phyloP scores from a whole-genome alignment of 2,329 filamentous ascomycete species.

The Aspergillus ochraceoroseus region DNA sequence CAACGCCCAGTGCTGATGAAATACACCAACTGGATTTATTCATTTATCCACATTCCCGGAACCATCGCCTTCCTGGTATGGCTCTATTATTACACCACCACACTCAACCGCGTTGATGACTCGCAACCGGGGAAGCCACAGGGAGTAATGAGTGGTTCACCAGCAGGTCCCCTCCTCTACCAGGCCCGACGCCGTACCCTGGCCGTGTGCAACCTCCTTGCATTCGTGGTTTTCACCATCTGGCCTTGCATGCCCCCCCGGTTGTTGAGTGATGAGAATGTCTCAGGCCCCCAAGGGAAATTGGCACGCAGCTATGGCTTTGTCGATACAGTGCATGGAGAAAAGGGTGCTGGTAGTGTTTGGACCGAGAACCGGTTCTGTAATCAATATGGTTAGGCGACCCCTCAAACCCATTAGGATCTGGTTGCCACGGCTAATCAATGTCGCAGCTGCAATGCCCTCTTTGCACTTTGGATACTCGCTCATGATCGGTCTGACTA shows the following conservation, averaged over 20 bases:
- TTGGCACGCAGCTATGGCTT: slow-evolving; percentile 58
- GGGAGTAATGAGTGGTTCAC: slow-evolving; percentile 37
- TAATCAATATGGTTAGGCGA: slow-evolving; percentile 65
- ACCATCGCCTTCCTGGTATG: slow-evolving; percentile 65
- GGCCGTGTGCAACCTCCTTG: slow-evolving; percentile 56
- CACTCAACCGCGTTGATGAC: slow-evolving; percentile 49
- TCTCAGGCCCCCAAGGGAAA: slow-evolving; percentile 52
- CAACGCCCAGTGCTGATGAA: slow-evolving; percentile 54
- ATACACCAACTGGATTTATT: slow-evolving; percentile 69
- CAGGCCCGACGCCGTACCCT: slow-evolving; percentile 54
- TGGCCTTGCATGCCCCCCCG: slow-evolving; percentile 60
- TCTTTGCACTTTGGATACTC: slow-evolving; percentile 72
- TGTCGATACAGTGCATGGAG: slow-evolving; percentile 56
- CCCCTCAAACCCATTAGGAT: too few species aligned
- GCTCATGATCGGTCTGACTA: slow-evolving; percentile 65
- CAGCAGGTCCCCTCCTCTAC: slow-evolving; percentile 51
- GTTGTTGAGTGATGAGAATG: slow-evolving; percentile 51
- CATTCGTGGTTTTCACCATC: slow-evolving; percentile 55
- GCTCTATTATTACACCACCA: slow-evolving; percentile 67
- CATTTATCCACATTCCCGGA: slow-evolving; percentile 72
- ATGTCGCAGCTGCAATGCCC: slow-evolving; percentile 61
- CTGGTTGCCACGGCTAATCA: neutral
- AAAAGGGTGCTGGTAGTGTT: slow-evolving; percentile 58
- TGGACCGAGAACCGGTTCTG: slow-evolving; percentile 70
- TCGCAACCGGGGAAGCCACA: slow-evolving; percentile 37